These are phyloP conservation scores for Aspergillus ellipticus DNA, from an alignment of 495 filamentous ascomycete genomes.

Conservation along the genomic window DNA sequence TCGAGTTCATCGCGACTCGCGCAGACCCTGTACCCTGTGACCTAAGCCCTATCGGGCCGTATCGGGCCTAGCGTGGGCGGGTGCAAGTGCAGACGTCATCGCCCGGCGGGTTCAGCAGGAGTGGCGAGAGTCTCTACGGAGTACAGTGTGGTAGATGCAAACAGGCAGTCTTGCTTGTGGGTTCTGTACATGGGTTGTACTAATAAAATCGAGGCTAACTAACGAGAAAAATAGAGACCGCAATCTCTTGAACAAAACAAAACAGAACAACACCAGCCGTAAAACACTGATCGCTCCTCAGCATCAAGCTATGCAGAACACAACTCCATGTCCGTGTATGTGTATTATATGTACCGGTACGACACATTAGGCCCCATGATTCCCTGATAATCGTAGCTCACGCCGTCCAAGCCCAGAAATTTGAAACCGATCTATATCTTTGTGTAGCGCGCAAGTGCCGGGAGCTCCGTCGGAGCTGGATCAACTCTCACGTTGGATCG, in stretches of 20 bases:
- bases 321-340: slow-evolving; percentile 15
- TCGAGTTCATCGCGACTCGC: neutral
- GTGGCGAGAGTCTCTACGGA: neutral
- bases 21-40: slow-evolving; percentile 31
- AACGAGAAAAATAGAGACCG: neutral
- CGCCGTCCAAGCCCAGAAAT: neutral
- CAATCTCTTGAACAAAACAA: slow-evolving; percentile 8
- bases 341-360: slow-evolving; percentile 15
- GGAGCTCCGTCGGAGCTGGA: neutral
- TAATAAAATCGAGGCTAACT: neutral
- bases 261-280: slow-evolving; percentile 9
- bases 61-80: slow-evolving; percentile 7
- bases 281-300: neutral
- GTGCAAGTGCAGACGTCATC: slow-evolving; percentile 8
- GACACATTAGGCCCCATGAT: slow-evolving; percentile 4
- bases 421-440: neutral
- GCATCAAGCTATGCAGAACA: slow-evolving; percentile 12
- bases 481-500: slow-evolving; percentile 37
- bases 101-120: neutral
- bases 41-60: slow-evolving; percentile 26
- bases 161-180: neutral
- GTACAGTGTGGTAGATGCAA: neutral
- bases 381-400: neutral
- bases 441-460: neutral
- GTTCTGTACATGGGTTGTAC: neutral